Base-by-base conservation (phyloP, 352 stramenopile genomes). In the Globisporangium orthogonon region DNA sequence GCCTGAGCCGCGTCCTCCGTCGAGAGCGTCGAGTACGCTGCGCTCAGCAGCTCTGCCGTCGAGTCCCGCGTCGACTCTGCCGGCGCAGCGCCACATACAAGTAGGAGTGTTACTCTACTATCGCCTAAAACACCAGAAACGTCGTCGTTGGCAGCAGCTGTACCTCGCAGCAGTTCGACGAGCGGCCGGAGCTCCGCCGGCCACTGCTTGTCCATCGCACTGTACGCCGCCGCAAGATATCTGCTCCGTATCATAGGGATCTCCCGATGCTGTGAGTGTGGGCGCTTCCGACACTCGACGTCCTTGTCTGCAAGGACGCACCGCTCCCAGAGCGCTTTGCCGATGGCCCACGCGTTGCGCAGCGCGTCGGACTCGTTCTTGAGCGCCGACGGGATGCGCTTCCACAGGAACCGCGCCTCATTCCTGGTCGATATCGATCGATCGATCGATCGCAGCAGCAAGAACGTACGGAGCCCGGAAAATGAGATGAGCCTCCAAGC, bases 361-460 rank as follows among this genome's bases (percentile, higher is more conserved):
- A 86, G 65, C 30, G 74, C 56, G 39, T 84, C 66, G 0, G 70
- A 76, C 2, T 41, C 52, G 28, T 77, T 58, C 60, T 88, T 90
- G 5, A 62, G 67, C 30, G 69, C 70, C 2, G 30, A 1, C 1
- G 67, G 52, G 31, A 90, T 83, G 37, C 80, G 80, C 60, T 88
- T 88, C 80, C 80, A 90, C 58, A 90, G 63, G 46, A 90, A 90
- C 9, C 80, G 77, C 40, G 80, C 77, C 37, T 88, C 77, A 41
- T 88, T 86, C 37, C 68, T 82, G 29, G 37, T 31, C n/a, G 28
- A 11, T 17, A 23, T 23, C 23, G 23, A 23, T 23, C 23, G 23
- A 23, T 23, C 23, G 23, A 23, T 23, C 23, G 23, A 23, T 23
- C 23, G 23, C 23, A 4, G 44, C 44, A 29, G 30, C 43, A 3